phyloP scores from a whole-genome alignment of 108 stramenopile genomes.

The Cylindrotheca fusiformis region DNA sequence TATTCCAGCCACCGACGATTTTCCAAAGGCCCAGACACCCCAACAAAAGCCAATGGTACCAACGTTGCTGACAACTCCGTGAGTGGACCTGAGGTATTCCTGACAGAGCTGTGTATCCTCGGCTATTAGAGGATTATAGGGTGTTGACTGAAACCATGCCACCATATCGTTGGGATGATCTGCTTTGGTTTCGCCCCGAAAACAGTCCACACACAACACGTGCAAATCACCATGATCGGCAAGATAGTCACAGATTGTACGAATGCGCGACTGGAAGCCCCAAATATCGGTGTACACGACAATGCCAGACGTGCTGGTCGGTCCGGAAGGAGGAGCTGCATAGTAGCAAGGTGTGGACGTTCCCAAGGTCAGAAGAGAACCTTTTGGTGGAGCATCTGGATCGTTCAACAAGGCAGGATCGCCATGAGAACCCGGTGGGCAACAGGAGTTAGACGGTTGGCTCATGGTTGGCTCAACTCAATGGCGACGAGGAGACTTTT shows the following conservation, averaged over 20 bases:
- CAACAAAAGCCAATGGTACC: conserved; percentile 47
- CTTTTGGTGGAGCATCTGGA: not conserved
- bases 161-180: conserved; percentile 24
- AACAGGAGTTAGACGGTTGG: conserved; percentile 4
- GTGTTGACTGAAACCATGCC: conserved; percentile 24
- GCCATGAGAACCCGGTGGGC: conserved; percentile 17
- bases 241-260: conserved; percentile 33
- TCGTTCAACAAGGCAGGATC: conserved; percentile 1
- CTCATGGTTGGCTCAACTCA: no score
- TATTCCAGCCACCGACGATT: conserved; percentile 11
- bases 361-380: conserved; percentile 6
- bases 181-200: conserved; percentile 42
- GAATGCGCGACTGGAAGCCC: conserved; percentile 33
- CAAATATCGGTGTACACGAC: conserved; percentile 16
- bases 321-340: not conserved
- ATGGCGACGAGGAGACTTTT: no score
- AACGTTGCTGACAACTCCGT: conserved; percentile 14
- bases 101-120: conserved; percentile 15
- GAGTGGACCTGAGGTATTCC: conserved; percentile 14
- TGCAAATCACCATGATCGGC: conserved; percentile 13
- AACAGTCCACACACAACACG: conserved; percentile 28
- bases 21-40: conserved; percentile 44
- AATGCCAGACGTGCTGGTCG: not conserved
- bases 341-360: conserved; percentile 13
- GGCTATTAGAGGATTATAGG: conserved; percentile 21